Conservation (phyloP, 1,284 basidiomycete genomes). For the Boletus nobilissimus region DNA sequence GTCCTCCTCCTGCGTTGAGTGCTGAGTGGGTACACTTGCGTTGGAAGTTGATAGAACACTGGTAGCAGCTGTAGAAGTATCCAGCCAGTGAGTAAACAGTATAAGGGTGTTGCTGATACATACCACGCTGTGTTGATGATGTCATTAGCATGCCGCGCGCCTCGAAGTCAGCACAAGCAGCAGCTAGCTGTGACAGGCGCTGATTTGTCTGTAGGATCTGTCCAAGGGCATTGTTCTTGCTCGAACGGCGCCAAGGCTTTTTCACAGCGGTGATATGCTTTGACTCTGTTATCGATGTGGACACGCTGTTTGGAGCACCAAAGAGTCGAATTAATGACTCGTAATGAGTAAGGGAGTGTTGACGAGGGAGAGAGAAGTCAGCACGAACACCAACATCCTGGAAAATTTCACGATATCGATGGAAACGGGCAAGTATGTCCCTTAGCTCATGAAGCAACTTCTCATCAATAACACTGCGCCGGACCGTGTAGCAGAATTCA, state of each 20-base stretch:
- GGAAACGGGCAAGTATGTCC: not conserved
- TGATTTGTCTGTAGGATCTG: slow-evolving; percentile 10
- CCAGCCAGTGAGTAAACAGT: no score
- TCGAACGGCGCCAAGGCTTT: not conserved
- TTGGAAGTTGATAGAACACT: no score
- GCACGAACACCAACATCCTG: not conserved
- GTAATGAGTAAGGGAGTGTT: slow-evolving; percentile 17
- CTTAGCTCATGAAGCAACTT: not conserved
- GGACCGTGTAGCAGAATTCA: slow-evolving; percentile 23
- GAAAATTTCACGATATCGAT: not conserved
- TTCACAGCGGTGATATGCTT: slow-evolving; percentile 10
- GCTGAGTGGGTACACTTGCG: no score
- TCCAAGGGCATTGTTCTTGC: not conserved
- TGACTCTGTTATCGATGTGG: slow-evolving; percentile 6
- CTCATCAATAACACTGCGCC: not conserved
- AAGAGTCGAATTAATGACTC: slow-evolving; percentile 4
- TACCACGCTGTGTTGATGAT: no score
- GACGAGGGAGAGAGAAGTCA: not conserved
- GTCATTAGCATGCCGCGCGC: not conserved
- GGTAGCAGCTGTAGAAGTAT: no score
- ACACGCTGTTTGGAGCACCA: slow-evolving; percentile 6
- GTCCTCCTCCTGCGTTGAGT: no score
- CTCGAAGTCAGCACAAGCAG: slow-evolving; percentile 3
- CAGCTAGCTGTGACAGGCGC: not conserved
- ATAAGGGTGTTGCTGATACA: no score